These are phyloP conservation scores for Perilla frutescens DNA, from an alignment of 257 asterid genomes.

Conservation along the genomic window DNA sequence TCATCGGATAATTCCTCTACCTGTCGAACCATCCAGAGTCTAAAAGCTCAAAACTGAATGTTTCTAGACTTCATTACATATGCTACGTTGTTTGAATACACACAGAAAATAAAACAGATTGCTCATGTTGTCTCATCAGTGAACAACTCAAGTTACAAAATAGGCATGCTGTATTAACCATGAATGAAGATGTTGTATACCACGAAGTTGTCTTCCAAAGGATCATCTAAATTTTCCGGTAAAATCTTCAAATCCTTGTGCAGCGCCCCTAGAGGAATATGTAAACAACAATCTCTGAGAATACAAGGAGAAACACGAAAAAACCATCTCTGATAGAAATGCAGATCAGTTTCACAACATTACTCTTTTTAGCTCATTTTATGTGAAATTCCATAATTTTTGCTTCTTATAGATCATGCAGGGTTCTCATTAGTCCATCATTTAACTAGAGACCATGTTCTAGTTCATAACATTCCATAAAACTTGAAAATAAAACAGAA, in stretches of 20 bases:
- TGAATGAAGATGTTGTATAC: conserved; percentile 45
- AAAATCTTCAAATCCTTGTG: conserved; percentile 40
- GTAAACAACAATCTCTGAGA: background rate
- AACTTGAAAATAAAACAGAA: background rate
- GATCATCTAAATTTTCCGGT: conserved; percentile 55
- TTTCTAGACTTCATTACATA: background rate
- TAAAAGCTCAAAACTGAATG: conserved; percentile 22
- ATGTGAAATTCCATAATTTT: background rate
- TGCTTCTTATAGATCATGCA: background rate
- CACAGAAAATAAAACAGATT: background rate
- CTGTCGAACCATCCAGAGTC: conserved; percentile 43
- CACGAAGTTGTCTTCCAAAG: conserved; percentile 55
- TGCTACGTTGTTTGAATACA: background rate
- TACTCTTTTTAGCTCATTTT: background rate
- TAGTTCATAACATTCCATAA: background rate
- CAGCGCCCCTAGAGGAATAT: conserved; percentile 46
- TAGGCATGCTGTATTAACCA: background rate
- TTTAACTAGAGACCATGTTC: background rate
- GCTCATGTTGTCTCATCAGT: background rate
- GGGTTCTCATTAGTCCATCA: background rate
- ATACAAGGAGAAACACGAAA: background rate
- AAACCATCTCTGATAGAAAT: background rate
- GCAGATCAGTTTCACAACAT: background rate
- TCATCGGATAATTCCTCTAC: conserved; percentile 67
- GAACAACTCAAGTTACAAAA: background rate